phyloP scores from a whole-genome alignment of 148 eudicot species.

The Polygonum aviculare region DNA sequence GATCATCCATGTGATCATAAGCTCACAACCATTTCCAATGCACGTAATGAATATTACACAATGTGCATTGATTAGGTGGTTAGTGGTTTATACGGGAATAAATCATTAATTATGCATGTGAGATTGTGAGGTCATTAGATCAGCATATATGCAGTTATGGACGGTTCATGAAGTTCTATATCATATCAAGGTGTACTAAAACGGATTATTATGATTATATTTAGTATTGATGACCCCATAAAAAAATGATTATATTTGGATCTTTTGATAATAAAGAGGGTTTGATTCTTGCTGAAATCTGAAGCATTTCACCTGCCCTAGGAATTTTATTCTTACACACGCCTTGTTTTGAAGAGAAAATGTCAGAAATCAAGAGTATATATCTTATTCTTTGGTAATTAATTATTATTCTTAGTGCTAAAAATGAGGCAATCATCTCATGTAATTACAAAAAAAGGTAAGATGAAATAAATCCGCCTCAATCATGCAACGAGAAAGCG shows the following conservation, averaged over 20 bases:
- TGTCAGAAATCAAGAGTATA: no score
- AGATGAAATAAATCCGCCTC: no score
- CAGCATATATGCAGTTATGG: not conserved
- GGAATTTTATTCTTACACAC: not conserved
- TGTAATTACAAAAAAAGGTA: no score
- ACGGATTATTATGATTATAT: not conserved
- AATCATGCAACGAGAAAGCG: no score
- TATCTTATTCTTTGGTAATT: no score
- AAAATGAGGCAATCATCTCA: no score
- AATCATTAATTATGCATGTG: not conserved
- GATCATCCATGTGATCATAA: not conserved
- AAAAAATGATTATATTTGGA: no score
- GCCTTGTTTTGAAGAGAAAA: not conserved
- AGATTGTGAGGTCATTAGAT: not conserved
- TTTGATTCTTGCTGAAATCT: constrained; percentile 4
- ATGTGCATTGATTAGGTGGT: not conserved
- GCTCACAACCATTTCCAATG: not conserved
- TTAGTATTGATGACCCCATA: not conserved
- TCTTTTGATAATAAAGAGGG: not conserved
- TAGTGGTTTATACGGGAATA: not conserved
- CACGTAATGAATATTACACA: not conserved
- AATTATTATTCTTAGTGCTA: no score
- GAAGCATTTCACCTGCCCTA: not conserved
- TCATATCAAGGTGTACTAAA: not conserved
- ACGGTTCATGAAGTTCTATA: not conserved